Percentiles rank a stretch among this genome's conserved stretches.
phyloP scores from a whole-genome alignment of 768 basidiomycete species.

The Lactarius tabidus region DNA sequence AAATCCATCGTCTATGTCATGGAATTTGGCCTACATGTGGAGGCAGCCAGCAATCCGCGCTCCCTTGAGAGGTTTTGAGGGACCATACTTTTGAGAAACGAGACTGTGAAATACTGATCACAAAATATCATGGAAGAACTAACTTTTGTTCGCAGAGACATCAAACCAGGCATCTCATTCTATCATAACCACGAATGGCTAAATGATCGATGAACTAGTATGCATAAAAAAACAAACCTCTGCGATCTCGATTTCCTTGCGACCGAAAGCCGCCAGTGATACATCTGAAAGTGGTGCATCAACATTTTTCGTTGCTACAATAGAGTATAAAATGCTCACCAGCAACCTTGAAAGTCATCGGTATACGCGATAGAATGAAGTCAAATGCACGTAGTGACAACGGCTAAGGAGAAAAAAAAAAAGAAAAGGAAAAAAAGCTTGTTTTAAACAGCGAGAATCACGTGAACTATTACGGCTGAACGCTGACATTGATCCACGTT shows the following conservation, averaged over 20 bases:
- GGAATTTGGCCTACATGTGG: constrained; percentile 66
- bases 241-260: constrained; percentile 99
- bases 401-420: constrained; percentile 27
- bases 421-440: constrained; percentile 25
- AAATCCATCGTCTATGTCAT: constrained; percentile 9
- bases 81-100: constrained; percentile 55
- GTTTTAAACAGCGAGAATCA: constrained; percentile 9
- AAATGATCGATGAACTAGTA: constrained; percentile 21
- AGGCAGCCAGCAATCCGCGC: constrained; percentile 97
- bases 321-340: constrained; percentile 41
- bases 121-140: constrained; percentile 21
- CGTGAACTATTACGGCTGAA: background rate
- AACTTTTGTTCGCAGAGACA: constrained; percentile 88
- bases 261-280: constrained; percentile 98
- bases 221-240: constrained; percentile 58
- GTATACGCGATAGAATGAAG: constrained; percentile 25
- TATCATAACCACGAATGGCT: constrained; percentile 31
- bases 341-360: constrained; percentile 88
- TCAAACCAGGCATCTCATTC: constrained; percentile 95
- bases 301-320: constrained; percentile 15
- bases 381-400: constrained; percentile 21
- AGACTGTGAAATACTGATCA: constrained; percentile 20
- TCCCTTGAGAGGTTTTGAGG: constrained; percentile 82
- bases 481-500: background rate
- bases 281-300: constrained; percentile 49